A percentile compares a stretch with the other conserved stretches of the same genome.
Evolutionary conservation across 306 rosid species (phyloP).

Genomic region (Acacia crassicarpa): DNA sequence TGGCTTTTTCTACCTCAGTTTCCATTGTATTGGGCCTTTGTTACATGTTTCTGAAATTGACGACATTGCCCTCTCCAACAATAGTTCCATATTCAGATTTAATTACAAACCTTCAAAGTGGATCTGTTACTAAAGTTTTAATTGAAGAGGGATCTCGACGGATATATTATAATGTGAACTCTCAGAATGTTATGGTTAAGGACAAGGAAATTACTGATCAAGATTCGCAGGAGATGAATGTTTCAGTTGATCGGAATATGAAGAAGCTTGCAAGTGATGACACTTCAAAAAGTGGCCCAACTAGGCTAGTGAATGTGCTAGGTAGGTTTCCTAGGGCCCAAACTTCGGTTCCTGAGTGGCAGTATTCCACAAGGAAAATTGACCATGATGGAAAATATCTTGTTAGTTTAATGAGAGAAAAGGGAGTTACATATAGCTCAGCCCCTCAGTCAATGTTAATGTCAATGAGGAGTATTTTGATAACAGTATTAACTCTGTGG

Average conservation of each 20-base stretch:
- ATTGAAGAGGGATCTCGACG: slow-evolving; percentile 94
- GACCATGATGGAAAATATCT: slow-evolving; percentile 89
- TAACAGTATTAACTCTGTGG: slow-evolving; percentile 81
- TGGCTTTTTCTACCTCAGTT: slow-evolving; percentile 55
- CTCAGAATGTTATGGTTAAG: slow-evolving; percentile 22
- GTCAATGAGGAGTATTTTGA: slow-evolving; percentile 77
- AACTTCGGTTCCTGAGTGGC: slow-evolving; percentile 66
- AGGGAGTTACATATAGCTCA: slow-evolving; percentile 75
- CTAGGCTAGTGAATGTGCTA: slow-evolving; percentile 29
- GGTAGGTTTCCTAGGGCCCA: slow-evolving; percentile 47
- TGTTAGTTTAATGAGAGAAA: slow-evolving; percentile 81
- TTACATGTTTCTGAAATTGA: slow-evolving; percentile 68
- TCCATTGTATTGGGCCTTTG: slow-evolving; percentile 64
- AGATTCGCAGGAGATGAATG: slow-evolving; percentile 37
- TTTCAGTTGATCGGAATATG: slow-evolving; percentile 32
- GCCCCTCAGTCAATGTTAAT: slow-evolving; percentile 83
- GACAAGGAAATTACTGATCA: slow-evolving; percentile 39
- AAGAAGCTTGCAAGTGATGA: slow-evolving; percentile 40
- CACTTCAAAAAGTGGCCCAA: slow-evolving; percentile 40
- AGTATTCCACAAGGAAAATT: slow-evolving; percentile 78
- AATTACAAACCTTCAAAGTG: slow-evolving; percentile 62
- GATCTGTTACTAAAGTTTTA: slow-evolving; percentile 63
- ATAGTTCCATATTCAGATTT: slow-evolving; percentile 85
- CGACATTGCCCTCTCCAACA: slow-evolving; percentile 62
- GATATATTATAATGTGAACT: slow-evolving; percentile 56